phyloP scores from a whole-genome alignment of 139 green algal genomes.

The Tetratostichococcus sp. region DNA sequence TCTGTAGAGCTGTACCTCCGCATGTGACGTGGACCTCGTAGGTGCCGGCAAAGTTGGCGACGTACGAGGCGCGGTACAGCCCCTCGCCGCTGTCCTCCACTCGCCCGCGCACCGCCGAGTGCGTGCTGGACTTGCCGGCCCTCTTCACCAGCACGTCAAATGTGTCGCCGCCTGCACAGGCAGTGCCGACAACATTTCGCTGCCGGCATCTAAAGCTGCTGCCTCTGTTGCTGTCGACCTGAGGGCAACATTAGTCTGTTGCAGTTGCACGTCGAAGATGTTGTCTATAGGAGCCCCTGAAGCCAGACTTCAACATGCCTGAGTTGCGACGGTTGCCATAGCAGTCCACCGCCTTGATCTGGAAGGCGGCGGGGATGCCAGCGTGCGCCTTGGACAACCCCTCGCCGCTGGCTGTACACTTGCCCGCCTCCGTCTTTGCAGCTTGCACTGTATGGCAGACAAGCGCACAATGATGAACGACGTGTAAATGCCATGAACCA shows the following conservation, averaged over 20 bases:
- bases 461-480: neutral
- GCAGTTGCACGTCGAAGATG: too few relatives aligned
- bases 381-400: slow-evolving; percentile 12
- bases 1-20: neutral
- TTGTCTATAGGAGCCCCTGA: too few relatives aligned
- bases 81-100: slow-evolving; percentile 18
- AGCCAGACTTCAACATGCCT: neutral
- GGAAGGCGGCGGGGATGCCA: slow-evolving; percentile 16
- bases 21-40: slow-evolving; percentile 1
- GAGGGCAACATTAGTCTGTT: too few relatives aligned
- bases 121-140: neutral
- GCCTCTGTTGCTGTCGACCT: too few relatives aligned
- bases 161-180: slow-evolving; percentile 7
- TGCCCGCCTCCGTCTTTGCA: slow-evolving; percentile 1
- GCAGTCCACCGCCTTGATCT: slow-evolving; percentile 7
- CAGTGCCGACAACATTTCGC: too few relatives aligned
- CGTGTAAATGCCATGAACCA: too few relatives aligned
- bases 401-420: slow-evolving; percentile 10
- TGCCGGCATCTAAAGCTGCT: too few relatives aligned
- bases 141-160: slow-evolving; percentile 1
- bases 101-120: neutral
- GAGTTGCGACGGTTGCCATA: slow-evolving; percentile 17
- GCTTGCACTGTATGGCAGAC: slow-evolving; percentile 1
- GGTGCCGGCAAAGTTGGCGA: slow-evolving; percentile 9
- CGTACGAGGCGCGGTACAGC: slow-evolving; percentile 1